phyloP scores from a whole-genome alignment of 2,329 filamentous ascomycete species.

The Hysterium pulicare region DNA sequence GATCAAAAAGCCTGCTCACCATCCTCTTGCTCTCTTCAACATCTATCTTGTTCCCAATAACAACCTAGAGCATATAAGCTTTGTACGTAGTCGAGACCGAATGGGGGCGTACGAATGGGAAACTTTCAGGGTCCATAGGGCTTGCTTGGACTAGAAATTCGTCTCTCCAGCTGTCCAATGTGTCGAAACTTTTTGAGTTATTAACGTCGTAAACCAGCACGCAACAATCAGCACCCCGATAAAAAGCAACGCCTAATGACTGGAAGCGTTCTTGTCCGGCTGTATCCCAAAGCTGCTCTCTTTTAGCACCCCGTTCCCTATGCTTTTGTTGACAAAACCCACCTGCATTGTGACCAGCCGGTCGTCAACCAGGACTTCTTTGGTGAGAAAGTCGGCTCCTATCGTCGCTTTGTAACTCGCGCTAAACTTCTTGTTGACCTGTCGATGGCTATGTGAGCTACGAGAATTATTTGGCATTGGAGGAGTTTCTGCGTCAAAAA shows the following conservation, averaged over 20 bases:
- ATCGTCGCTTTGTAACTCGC: conserved; percentile 99
- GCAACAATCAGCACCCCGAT: conserved; percentile 95
- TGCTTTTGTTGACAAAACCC: conserved; percentile 25
- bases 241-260: conserved; percentile 94
- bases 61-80: conserved; percentile 59
- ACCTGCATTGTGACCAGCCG: conserved; percentile 98
- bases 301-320: conserved; percentile 14
- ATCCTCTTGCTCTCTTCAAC: conserved; percentile 96
- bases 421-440: conserved; percentile 99
- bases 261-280: conserved; percentile 97
- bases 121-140: conserved; percentile 92
- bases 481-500: neutral
- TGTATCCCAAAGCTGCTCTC: conserved; percentile 85
- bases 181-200: conserved; percentile 98
- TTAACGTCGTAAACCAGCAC: conserved; percentile 98
- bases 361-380: conserved; percentile 96
- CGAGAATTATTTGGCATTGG: neutral
- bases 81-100: neutral
- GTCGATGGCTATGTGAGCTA: conserved; percentile 11
- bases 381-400: conserved; percentile 95
- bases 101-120: conserved; percentile 80
- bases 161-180: conserved; percentile 95
- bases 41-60: conserved; percentile 98
- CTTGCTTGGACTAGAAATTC: conserved; percentile 98
- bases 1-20: conserved; percentile 46